Evolutionary conservation across 176 grass and related monocot species (phyloP).

Genomic region (Phyllostachys edulis): DNA sequence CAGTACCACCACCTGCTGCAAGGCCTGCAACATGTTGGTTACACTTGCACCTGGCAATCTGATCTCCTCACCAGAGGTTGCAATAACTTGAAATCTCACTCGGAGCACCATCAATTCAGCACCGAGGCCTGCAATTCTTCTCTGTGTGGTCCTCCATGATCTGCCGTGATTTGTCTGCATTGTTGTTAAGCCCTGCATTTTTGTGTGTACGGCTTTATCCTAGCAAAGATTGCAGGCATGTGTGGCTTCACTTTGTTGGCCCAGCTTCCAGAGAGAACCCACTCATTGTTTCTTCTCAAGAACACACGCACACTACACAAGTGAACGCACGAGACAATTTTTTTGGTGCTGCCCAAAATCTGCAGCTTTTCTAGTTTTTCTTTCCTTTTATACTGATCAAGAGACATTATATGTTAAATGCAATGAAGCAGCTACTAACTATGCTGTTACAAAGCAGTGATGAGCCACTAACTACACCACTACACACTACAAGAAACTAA

Average conservation of each 20-base stretch:
- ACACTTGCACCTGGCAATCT: neutral
- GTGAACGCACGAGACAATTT: too few species aligned
- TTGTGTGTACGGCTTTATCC: neutral
- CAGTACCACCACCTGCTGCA: neutral
- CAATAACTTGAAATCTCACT: neutral
- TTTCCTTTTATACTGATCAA: too few species aligned
- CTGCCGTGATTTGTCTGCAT: neutral
- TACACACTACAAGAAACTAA: too few species aligned
- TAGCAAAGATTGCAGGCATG: neutral
- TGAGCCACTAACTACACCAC: too few species aligned
- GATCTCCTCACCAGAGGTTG: neutral
- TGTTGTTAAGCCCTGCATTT: neutral
- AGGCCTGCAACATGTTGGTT: neutral
- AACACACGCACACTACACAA: too few species aligned
- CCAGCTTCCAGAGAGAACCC: too few species aligned
- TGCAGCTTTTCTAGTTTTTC: too few species aligned
- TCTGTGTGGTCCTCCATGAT: neutral
- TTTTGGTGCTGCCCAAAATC: too few species aligned
- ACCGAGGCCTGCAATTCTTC: neutral
- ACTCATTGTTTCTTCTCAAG: too few species aligned
- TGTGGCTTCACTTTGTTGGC: conserved; percentile 28
- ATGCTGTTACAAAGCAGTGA: too few species aligned
- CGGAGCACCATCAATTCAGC: neutral
- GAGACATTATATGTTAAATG: too few species aligned
- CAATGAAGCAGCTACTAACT: too few species aligned